A percentile compares a stretch with the other conserved stretches of the same genome.
Conservation (phyloP, 495 filamentous ascomycete species). For the Xylaria longipes region DNA sequence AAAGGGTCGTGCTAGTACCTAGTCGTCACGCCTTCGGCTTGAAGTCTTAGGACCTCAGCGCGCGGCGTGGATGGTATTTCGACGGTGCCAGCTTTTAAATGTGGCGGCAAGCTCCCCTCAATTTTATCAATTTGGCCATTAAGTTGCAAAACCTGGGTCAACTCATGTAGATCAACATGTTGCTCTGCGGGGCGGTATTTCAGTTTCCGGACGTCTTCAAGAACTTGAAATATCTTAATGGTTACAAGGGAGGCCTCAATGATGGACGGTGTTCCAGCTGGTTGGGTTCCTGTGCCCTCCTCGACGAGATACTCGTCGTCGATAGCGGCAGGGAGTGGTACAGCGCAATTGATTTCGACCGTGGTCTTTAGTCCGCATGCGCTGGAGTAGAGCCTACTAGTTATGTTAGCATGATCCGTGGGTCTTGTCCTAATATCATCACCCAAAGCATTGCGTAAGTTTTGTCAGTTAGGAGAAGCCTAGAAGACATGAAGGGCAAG, state of each 20-base stretch:
- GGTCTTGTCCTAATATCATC: not conserved
- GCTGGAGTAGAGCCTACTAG: not conserved
- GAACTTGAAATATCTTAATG: not conserved
- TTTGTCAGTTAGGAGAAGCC: not conserved
- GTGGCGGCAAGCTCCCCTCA: not conserved
- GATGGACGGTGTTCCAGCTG: not conserved
- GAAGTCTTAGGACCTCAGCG: slow-evolving; percentile 1
- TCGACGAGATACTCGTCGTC: not conserved
- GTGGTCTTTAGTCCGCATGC: not conserved
- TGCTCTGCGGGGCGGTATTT: not conserved
- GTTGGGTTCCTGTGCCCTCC: not conserved
- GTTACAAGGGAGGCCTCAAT: not conserved
- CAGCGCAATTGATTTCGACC: not conserved
- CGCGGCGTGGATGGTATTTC: not conserved
- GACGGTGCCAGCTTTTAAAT: not conserved
- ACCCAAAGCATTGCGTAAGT: not conserved
- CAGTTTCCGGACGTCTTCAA: not conserved
- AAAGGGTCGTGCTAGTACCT: not conserved
- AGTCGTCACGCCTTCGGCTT: not conserved
- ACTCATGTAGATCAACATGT: not conserved
- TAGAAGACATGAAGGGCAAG: not conserved
- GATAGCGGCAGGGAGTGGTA: not conserved
- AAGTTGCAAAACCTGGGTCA: not conserved
- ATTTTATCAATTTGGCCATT: not conserved
- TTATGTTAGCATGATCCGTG: not conserved